These are phyloP conservation scores for Talaromyces sp. DNA, from an alignment of 2,329 filamentous ascomycete species.

Conservation along the genomic window DNA sequence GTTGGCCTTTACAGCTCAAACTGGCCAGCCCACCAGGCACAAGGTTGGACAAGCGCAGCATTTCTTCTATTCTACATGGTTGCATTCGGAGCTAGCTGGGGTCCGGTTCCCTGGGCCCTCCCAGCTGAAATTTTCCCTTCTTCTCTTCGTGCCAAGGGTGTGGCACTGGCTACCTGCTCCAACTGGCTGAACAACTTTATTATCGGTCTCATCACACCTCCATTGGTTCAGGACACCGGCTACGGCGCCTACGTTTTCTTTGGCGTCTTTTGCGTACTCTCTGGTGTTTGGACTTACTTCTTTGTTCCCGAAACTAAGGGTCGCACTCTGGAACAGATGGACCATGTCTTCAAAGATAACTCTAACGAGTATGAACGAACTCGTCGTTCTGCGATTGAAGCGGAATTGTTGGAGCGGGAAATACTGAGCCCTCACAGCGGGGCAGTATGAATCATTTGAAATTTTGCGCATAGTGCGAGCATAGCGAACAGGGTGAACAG, in stretches of 20 bases:
- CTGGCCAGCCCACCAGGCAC: slow-evolving; percentile 54
- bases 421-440: neutral
- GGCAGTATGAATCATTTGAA: neutral
- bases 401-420: slow-evolving; percentile 26
- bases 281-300: slow-evolving; percentile 55
- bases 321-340: slow-evolving; percentile 59
- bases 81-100: slow-evolving; percentile 63
- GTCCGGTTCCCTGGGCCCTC: slow-evolving; percentile 51
- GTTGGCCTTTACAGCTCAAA: slow-evolving; percentile 56
- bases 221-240: slow-evolving; percentile 61
- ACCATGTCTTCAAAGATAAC: slow-evolving; percentile 48
- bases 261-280: slow-evolving; percentile 55
- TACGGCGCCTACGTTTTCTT: slow-evolving; percentile 63
- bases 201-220: slow-evolving; percentile 66
- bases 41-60: slow-evolving; percentile 60
- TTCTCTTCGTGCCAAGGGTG: slow-evolving; percentile 64
- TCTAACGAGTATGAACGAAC: slow-evolving; percentile 35
- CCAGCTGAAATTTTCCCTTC: slow-evolving; percentile 66
- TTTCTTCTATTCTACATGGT: slow-evolving; percentile 67
- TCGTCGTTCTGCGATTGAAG: slow-evolving; percentile 36
- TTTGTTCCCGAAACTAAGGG: slow-evolving; percentile 63
- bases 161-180: slow-evolving; percentile 63
- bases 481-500: neutral
- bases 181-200: slow-evolving; percentile 70
- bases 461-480: neutral